Base-by-base conservation (phyloP, 768 basidiomycete genomes). In the Termitomyces sp. region DNA sequence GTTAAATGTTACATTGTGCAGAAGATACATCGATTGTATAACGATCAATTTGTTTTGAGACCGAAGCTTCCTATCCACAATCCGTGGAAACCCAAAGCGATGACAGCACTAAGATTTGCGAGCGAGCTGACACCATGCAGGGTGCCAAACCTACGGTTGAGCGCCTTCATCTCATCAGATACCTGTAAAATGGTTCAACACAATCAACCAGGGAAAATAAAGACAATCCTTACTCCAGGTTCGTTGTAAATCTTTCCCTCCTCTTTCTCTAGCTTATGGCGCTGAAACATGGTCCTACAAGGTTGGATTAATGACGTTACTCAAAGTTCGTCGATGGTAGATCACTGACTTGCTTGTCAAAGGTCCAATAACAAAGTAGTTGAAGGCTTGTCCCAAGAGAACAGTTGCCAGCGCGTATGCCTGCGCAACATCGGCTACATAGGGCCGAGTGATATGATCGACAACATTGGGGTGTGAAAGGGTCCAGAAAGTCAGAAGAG, bases 281-380 rank as follows among this genome's bases (percentile, higher is more conserved):
- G 78, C 68, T 85, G 70, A 68, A 87, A 85, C 87, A 89, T 89
- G n/a, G 84, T 83, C 69, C 89, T 90, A 47, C 6, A 31, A 25
- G 37, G 34, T 38, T 1, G 25, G 29, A 54, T 58, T 35, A 60
- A 40, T 12, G 44, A 29, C 3, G 43, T 38, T 50, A 23, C 7
- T 55, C 11, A 1, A 6, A 19, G 10, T 21, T 37, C 2, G 7
- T 37, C 21, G 3, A 27, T 7, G 66, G 83, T 2, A 8, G 2
- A 51, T 10, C 35, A 50, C 50, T 40, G 61, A 84, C 86, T 80
- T 82, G 82, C 81, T 87, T 2, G 88, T 86, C 72, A 84, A 55
- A 1, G 90, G 91, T 5, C 89, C 88, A 57, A 93, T 74, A 23
- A 89, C 77, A 54, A 88, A 78, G 59, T 84, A 80, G 67, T 93